Evolutionary conservation across 1,284 basidiomycete species (phyloP).

Genomic region (Erythrobasidium hasegawianum): DNA sequence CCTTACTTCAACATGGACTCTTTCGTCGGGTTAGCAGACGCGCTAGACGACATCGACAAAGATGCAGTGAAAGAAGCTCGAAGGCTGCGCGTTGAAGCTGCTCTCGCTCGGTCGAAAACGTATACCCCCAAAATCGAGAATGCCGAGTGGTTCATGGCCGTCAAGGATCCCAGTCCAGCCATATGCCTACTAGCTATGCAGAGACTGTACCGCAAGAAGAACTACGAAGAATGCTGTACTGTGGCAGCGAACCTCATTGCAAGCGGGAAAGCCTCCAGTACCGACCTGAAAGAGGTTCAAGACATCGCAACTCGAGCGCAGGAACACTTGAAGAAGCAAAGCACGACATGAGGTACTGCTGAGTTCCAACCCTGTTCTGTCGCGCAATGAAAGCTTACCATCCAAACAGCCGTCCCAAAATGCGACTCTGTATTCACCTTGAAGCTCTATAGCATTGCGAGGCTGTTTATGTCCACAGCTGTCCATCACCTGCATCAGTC

Average conservation of each 20-base stretch:
- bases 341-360: too few species aligned
- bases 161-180: neutral
- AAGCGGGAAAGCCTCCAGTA: conserved; percentile 1
- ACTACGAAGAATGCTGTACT: conserved; percentile 2
- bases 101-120: neutral
- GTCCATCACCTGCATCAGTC: too few species aligned
- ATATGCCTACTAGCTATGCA: neutral
- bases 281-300: conserved; percentile 53
- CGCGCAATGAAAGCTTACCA: too few species aligned
- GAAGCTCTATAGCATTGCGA: too few species aligned
- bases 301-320: too few species aligned
- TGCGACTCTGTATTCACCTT: too few species aligned
- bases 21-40: neutral
- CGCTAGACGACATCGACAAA: neutral
- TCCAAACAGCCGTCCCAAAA: too few species aligned
- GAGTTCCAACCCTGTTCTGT: too few species aligned
- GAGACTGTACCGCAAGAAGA: neutral
- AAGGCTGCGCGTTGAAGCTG: neutral
- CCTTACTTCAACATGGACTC: neutral
- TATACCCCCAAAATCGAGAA: neutral
- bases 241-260: neutral
- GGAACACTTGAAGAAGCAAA: too few species aligned
- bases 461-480: too few species aligned
- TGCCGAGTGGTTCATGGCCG: neutral
- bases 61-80: neutral